These are phyloP conservation scores for Tricholoma saponaceum DNA, from an alignment of 768 basidiomycete genomes.

Conservation along the genomic window DNA sequence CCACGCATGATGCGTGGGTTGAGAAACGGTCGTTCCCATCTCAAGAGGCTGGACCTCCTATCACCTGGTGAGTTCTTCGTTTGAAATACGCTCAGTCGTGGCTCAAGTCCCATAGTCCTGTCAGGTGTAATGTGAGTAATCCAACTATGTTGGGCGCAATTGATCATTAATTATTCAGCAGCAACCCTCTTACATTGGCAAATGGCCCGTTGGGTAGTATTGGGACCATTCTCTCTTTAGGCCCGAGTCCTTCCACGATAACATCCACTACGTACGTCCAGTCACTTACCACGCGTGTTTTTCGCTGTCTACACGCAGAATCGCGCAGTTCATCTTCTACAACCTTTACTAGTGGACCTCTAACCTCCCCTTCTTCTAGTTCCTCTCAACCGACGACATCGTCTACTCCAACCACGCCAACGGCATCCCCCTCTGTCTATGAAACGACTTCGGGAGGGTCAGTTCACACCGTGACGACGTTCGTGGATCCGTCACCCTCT, in stretches of 20 bases:
- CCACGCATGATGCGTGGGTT: background rate
- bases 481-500: slow-evolving; percentile 23
- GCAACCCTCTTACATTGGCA: background rate
- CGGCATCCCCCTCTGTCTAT: slow-evolving; percentile 11
- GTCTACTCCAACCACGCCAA: slow-evolving; percentile 11
- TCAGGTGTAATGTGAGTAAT: background rate
- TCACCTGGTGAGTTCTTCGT: background rate
- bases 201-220: background rate
- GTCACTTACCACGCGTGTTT: background rate
- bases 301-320: background rate
- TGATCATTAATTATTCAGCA: background rate
- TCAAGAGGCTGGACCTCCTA: slow-evolving; percentile 4
- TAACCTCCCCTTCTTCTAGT: slow-evolving; percentile 12
- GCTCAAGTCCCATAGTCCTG: background rate
- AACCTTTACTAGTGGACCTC: slow-evolving; percentile 4
- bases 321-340: background rate
- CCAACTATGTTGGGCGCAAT: background rate
- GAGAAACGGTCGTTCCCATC: background rate
- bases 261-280: slow-evolving; percentile 4
- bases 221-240: background rate
- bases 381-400: slow-evolving; percentile 10
- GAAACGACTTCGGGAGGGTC: slow-evolving; percentile 24
- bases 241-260: background rate
- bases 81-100: background rate
- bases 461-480: slow-evolving; percentile 27